phyloP scores from a whole-genome alignment of 2,329 filamentous ascomycete genomes.

The Tolypocladium nubicola region DNA sequence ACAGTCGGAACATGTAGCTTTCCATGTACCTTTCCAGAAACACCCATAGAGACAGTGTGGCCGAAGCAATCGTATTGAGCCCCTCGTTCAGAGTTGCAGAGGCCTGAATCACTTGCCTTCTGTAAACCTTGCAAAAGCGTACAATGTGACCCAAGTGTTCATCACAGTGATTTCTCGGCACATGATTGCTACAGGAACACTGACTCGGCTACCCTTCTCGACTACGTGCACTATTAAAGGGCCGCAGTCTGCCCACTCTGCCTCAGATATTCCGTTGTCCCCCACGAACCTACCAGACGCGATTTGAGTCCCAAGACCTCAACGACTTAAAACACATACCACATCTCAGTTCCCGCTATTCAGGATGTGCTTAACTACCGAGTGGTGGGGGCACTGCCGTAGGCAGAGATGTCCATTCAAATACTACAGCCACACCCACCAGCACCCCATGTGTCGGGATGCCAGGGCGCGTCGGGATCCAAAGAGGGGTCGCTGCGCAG shows the following conservation, averaged over 20 bases:
- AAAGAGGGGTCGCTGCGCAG: not conserved
- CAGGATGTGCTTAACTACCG: not conserved
- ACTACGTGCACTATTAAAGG: not conserved
- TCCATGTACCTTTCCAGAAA: not conserved
- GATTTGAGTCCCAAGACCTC: not conserved
- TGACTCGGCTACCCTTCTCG: not conserved
- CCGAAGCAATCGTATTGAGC: not conserved
- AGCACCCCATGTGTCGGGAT: not conserved
- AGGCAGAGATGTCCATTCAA: not conserved
- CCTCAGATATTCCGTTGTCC: not conserved
- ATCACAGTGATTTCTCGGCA: not conserved
- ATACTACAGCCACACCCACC: not conserved
- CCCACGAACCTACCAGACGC: not conserved
- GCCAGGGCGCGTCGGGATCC: not conserved
- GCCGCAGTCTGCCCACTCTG: not conserved
- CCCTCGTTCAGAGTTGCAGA: not conserved
- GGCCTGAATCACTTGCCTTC: not conserved
- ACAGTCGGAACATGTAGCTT: too few species aligned
- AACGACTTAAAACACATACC: too few species aligned
- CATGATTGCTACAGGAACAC: not conserved
- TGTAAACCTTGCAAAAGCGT: not conserved
- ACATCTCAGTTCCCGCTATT: too few species aligned
- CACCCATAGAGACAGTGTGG: too few species aligned
- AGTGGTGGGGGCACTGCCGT: not conserved
- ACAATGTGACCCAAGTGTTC: not conserved